Percentiles rank a stretch among this genome's conserved stretches.
Evolutionary conservation across 1,284 basidiomycete species (phyloP).

Genomic region (Malassezia sp.): DNA sequence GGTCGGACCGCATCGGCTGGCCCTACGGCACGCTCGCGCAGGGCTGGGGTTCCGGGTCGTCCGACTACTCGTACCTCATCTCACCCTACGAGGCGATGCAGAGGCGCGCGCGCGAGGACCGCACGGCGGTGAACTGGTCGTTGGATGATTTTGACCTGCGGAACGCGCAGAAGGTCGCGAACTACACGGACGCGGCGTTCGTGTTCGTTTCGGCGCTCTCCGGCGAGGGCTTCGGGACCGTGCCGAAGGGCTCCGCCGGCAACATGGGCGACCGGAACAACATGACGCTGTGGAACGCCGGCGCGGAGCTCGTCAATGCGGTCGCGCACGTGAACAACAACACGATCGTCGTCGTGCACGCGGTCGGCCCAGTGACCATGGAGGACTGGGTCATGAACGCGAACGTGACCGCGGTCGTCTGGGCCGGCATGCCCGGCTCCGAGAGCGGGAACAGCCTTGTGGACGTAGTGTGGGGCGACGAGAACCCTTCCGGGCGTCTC

Average conservation of each 20-base stretch:
- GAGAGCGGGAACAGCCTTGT: conserved; percentile 31
- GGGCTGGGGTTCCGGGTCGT: conserved; percentile 62
- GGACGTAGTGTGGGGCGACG: conserved; percentile 31
- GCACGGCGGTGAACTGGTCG: conserved; percentile 50
- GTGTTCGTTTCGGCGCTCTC: conserved; percentile 54
- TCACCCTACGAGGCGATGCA: conserved; percentile 60
- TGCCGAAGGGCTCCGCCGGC: conserved; percentile 50
- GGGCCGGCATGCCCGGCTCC: conserved; percentile 27
- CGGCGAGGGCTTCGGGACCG: conserved; percentile 23
- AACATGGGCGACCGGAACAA: conserved; percentile 68
- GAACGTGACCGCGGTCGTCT: conserved; percentile 36
- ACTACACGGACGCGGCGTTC: conserved; percentile 50
- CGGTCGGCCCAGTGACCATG: conserved; percentile 26
- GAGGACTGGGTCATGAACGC: conserved; percentile 31
- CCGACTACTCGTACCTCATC: conserved; percentile 51
- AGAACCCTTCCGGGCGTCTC: conserved; percentile 33
- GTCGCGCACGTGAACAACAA: conserved; percentile 33
- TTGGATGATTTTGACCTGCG: conserved; percentile 55
- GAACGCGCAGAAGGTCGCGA: conserved; percentile 26
- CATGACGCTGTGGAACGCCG: conserved; percentile 66
- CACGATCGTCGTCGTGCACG: conserved; percentile 35
- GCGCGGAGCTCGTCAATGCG: conserved; percentile 50
- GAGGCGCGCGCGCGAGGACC: conserved; percentile 52
- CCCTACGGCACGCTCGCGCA: conserved; percentile 61
- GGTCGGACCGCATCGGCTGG: conserved; percentile 53